A percentile compares a stretch with the other conserved stretches of the same genome.
Evolutionary conservation across 1,284 basidiomycete genomes (phyloP).

Genomic region (Anthracocystis setariae): DNA sequence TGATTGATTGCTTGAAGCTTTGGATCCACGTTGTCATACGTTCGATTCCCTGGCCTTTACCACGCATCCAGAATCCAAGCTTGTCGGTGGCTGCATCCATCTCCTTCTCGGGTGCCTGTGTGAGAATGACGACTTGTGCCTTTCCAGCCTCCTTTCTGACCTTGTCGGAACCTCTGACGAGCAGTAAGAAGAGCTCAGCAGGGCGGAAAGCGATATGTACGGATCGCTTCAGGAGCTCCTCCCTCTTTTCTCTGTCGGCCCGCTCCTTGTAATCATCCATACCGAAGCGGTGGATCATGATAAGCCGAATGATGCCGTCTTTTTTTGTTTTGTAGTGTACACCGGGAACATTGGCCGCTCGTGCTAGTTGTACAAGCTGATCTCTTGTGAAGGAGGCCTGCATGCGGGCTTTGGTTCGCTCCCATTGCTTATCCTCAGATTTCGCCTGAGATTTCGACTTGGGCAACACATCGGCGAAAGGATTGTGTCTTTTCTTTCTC

Average conservation of each 20-base stretch:
- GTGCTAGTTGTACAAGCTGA: constrained; percentile 27
- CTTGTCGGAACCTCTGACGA: constrained; percentile 19
- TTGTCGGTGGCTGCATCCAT: neutral
- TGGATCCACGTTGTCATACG: constrained; percentile 38
- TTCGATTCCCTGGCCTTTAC: constrained; percentile 32
- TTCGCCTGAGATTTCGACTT: constrained; percentile 14
- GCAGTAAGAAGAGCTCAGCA: constrained; percentile 42
- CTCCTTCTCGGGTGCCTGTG: constrained; percentile 12
- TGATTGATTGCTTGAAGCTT: constrained; percentile 29
- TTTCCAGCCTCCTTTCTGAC: constrained; percentile 33
- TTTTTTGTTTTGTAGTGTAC: constrained; percentile 23
- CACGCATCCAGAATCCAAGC: constrained; percentile 43
- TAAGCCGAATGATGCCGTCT: constrained; percentile 31
- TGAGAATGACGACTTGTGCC: constrained; percentile 30
- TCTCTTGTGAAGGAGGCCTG: constrained; percentile 43
- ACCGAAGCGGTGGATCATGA: constrained; percentile 46
- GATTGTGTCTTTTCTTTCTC: constrained; percentile 8
- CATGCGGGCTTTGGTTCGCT: constrained; percentile 29
- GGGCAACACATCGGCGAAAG: constrained; percentile 20
- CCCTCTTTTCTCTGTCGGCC: constrained; percentile 23
- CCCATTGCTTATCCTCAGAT: constrained; percentile 41
- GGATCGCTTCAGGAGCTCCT: constrained; percentile 28
- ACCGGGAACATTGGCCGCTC: constrained; percentile 37
- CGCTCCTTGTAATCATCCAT: constrained; percentile 36
- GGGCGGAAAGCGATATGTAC: constrained; percentile 26